Conservation (phyloP, 2,329 filamentous ascomycete species). For the Aspergillus clavatus region DNA sequence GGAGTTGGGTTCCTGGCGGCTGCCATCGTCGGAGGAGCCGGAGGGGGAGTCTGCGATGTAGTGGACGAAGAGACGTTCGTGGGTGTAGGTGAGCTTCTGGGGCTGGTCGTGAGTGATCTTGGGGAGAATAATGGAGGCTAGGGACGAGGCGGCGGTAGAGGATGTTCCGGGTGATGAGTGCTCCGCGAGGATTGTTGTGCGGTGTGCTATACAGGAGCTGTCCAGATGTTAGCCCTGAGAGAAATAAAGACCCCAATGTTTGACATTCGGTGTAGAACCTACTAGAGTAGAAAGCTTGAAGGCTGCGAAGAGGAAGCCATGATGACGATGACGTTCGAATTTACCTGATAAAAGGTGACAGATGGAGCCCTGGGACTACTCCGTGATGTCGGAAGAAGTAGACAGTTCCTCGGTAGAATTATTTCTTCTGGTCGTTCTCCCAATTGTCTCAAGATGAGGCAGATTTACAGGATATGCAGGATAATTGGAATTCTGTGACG, state of each 20-base stretch:
- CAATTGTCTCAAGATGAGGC: not conserved
- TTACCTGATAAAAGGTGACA: too few species aligned
- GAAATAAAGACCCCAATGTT: too few species aligned
- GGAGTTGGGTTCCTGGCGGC: slow-evolving; percentile 46
- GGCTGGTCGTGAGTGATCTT: slow-evolving; percentile 78
- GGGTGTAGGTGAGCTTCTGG: slow-evolving; percentile 90
- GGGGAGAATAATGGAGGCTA: slow-evolving; percentile 89
- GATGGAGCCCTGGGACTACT: too few species aligned
- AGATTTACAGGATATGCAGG: not conserved
- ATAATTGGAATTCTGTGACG: slow-evolving; percentile 16
- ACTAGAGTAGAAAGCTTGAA: slow-evolving; percentile 69
- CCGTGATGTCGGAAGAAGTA: not conserved
- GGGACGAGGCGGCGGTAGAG: slow-evolving; percentile 77
- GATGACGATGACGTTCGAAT: slow-evolving; percentile 15
- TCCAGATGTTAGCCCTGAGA: slow-evolving; percentile 9
- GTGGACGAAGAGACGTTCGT: slow-evolving; percentile 89
- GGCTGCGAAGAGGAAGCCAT: slow-evolving; percentile 69
- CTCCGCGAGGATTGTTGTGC: slow-evolving; percentile 87
- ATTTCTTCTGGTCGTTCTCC: not conserved
- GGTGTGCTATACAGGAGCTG: slow-evolving; percentile 90
- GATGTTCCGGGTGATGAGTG: slow-evolving; percentile 82
- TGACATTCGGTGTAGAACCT: slow-evolving; percentile 32
- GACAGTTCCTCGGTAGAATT: not conserved
- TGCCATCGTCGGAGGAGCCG: slow-evolving; percentile 39
- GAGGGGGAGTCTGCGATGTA: slow-evolving; percentile 83